These are phyloP conservation scores for Kalmusia sp. DNA, from an alignment of 2,329 filamentous ascomycete genomes.

Conservation along the genomic window DNA sequence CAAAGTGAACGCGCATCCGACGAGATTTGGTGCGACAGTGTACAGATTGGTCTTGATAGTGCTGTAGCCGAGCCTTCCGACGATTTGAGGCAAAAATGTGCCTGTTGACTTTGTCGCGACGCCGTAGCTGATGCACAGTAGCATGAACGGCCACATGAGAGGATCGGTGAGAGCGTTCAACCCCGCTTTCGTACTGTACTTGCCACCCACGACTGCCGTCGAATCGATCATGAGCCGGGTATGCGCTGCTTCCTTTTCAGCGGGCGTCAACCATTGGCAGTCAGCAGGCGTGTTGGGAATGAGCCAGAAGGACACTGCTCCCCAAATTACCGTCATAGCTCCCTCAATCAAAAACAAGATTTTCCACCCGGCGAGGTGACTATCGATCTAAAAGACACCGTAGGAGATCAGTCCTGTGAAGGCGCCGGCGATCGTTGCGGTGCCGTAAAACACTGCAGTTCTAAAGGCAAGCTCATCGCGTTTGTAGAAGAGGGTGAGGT, in stretches of 20 bases:
- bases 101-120: not conserved
- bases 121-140: conserved; percentile 52
- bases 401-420: conserved; percentile 67
- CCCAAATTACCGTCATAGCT: conserved; percentile 63
- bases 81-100: not conserved
- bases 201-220: conserved; percentile 67
- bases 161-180: conserved; percentile 61
- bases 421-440: conserved; percentile 74
- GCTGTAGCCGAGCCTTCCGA: not conserved
- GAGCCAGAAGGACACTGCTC: conserved; percentile 71
- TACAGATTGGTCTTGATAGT: not conserved
- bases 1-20: too few species aligned
- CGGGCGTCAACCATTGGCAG: conserved; percentile 69
- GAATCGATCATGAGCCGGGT: conserved; percentile 77
- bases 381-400: conserved; percentile 65
- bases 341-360: conserved; percentile 72
- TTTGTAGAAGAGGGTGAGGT: not conserved
- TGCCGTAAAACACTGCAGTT: conserved; percentile 69
- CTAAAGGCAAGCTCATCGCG: not conserved
- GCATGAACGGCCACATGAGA: conserved; percentile 61
- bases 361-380: conserved; percentile 64
- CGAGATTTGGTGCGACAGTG: not conserved
- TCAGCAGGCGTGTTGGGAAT: conserved; percentile 70
- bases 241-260: conserved; percentile 72
- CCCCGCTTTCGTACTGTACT: conserved; percentile 60